Evolutionary conservation across 139 green algal species (phyloP), one percentile per base, ranked within the genome.

Genomic region (Chlamydomonas asymmetrica): DNA sequence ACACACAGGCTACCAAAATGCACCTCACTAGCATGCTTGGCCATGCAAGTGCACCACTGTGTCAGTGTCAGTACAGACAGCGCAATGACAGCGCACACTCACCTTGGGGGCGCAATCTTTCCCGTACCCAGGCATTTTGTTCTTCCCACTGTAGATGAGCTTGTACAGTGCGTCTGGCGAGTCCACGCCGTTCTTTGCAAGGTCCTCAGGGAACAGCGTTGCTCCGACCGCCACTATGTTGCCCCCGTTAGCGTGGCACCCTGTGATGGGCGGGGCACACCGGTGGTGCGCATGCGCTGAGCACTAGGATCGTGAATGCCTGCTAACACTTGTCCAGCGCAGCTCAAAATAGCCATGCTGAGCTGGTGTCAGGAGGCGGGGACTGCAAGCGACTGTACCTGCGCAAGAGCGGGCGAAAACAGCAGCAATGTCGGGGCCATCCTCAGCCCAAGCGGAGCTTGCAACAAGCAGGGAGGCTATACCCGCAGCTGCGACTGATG

Each of bases 81-180:
- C 22, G 25, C 65, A 40, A 22, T 63, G 43, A 10, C n/a, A 54
- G 61, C 32, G 41, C 64, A 23, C 0, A 27, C 71, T 31, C 74
- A 94, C 89, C 85, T 81, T 84, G 8, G 92, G 92, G 7, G 89
- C 74, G 72, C 92, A 97, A 2, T 91, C 74, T 38, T 82, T 73
- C 3, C 92, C 92, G 74, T 89, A 97, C 32, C 92, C 92, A 9
- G 91, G 91, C 92, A 96, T 96, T 52, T 89, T 90, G 41, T 76
- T 84, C 66, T 91, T 93, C n/a, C 92, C 92, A 3, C 29, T 71
- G 76, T 96, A 94, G 1, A 93, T 90, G 29, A 96, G 60, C 32
- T 85, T 66, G 73, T 92, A 96, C 22, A 96, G 68, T 6, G 79
- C 74, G 57, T 81, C 57, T 0, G 73, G 35, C n/a, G 31, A 57